A percentile compares a stretch with the other conserved stretches of the same genome.
These are phyloP conservation scores for Thinopyrum elongatum DNA, from an alignment of 176 grass and related monocot species.

Conservation along the genomic window DNA sequence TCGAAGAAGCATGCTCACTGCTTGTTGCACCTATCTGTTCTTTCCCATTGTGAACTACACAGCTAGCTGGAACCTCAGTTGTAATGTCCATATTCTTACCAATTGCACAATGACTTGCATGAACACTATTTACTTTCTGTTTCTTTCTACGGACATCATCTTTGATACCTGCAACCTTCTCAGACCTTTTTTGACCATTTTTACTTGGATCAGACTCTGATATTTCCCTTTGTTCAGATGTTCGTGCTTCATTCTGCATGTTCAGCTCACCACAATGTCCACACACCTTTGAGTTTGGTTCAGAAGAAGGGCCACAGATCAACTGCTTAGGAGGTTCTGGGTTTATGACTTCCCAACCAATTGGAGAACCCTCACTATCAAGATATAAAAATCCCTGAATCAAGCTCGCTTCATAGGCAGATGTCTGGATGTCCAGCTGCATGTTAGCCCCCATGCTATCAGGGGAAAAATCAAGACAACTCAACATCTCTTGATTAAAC, in stretches of 20 bases:
- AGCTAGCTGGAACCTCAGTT: neutral
- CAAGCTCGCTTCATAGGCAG: constrained; percentile 59
- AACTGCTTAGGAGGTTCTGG: constrained; percentile 27
- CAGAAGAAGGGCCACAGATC: neutral
- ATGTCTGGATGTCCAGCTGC: constrained; percentile 24
- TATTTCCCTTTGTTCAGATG: constrained; percentile 34
- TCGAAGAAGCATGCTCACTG: constrained; percentile 3
- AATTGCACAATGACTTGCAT: constrained; percentile 5
- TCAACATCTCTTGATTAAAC: constrained; percentile 23
- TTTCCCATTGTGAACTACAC: neutral
- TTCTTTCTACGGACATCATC: constrained; percentile 7
- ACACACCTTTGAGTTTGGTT: constrained; percentile 16
- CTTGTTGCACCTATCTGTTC: constrained; percentile 1
- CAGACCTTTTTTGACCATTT: constrained; percentile 42
- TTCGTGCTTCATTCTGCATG: constrained; percentile 11
- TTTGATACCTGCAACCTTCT: constrained; percentile 40
- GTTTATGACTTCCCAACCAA: constrained; percentile 46
- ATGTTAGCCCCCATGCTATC: constrained; percentile 27
- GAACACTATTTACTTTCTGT: constrained; percentile 21
- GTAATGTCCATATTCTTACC: constrained; percentile 12
- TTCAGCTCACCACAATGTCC: constrained; percentile 15
- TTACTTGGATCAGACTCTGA: constrained; percentile 22
- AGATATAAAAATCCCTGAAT: constrained; percentile 67
- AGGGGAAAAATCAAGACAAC: constrained; percentile 33
- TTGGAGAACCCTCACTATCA: constrained; percentile 54